These are phyloP conservation scores for Nevesoporus exiguus DNA, from an alignment of 768 basidiomycete genomes.

Conservation along the genomic window DNA sequence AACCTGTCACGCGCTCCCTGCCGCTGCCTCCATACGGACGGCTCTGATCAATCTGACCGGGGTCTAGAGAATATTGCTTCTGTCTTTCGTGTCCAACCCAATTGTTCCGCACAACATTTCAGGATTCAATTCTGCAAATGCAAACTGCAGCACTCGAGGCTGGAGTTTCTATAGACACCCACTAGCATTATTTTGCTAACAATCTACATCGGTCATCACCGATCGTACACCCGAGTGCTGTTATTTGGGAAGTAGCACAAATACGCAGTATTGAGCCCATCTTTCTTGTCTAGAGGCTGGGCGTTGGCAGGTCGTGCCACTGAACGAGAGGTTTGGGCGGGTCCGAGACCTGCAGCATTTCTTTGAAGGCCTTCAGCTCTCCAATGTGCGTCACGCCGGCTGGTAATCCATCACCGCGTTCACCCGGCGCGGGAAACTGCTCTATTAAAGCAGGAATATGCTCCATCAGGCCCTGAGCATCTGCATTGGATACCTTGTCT, in stretches of 20 bases:
- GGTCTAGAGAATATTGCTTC: too few species aligned
- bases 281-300: slow-evolving; percentile 45
- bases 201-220: background rate
- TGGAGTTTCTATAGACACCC: too few species aligned
- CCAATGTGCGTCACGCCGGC: slow-evolving; percentile 58
- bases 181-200: background rate
- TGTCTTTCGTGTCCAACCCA: too few species aligned
- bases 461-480: slow-evolving; percentile 44
- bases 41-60: too few species aligned
- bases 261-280: background rate
- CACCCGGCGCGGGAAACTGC: slow-evolving; percentile 52
- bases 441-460: slow-evolving; percentile 57
- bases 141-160: too few species aligned
- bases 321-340: slow-evolving; percentile 65
- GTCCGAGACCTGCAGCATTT: slow-evolving; percentile 48
- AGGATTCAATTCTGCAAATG: too few species aligned
- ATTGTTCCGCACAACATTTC: too few species aligned
- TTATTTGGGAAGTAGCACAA: background rate
- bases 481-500: slow-evolving; percentile 39
- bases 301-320: slow-evolving; percentile 68
- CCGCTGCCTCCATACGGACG: too few species aligned
- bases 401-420: slow-evolving; percentile 43
- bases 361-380: slow-evolving; percentile 65
- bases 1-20: too few species aligned
- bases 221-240: background rate